A percentile compares a stretch with the other conserved stretches of the same genome.
phyloP scores from a whole-genome alignment of 768 basidiomycete genomes.

The Glaciozyma antarctica region DNA sequence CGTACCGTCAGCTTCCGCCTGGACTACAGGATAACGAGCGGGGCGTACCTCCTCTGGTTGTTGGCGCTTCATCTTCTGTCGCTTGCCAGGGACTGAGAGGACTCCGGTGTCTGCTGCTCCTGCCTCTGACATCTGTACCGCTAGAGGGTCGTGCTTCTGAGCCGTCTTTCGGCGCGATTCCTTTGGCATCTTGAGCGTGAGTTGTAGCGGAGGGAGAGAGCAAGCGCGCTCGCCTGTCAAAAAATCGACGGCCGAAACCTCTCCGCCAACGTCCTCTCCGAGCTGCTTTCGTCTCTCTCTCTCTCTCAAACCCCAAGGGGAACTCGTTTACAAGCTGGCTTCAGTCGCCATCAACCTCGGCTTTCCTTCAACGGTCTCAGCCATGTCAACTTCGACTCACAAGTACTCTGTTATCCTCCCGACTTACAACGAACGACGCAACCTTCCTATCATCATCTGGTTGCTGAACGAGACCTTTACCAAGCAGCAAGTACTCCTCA shows the following conservation, averaged over 20 bases:
- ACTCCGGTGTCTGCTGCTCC: slow-evolving; percentile 41
- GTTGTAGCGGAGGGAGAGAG: background rate
- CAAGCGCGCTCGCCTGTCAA: background rate
- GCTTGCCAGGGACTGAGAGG: slow-evolving; percentile 35
- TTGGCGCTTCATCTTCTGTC: slow-evolving; percentile 49
- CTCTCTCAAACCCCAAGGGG: background rate
- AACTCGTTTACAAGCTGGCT: background rate
- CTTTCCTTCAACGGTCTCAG: background rate
- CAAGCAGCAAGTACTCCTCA: slow-evolving; percentile 52
- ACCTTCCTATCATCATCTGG: slow-evolving; percentile 80
- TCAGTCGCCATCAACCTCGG: background rate
- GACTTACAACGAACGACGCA: slow-evolving; percentile 84
- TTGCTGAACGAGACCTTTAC: slow-evolving; percentile 65
- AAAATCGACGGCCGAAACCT: background rate
- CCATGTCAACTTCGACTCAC: background rate
- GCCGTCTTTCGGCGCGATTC: background rate
- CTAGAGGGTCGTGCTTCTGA: slow-evolving; percentile 65
- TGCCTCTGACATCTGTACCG: slow-evolving; percentile 71
- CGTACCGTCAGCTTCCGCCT: background rate
- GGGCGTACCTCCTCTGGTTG: slow-evolving; percentile 50
- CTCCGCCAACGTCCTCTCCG: no score
- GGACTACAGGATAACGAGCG: background rate
- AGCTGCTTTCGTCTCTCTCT: background rate
- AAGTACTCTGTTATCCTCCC: slow-evolving; percentile 61
- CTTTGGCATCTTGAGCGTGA: background rate